phyloP scores from a whole-genome alignment of 2,329 filamentous ascomycete genomes.

The Scedosporium apiospermum region DNA sequence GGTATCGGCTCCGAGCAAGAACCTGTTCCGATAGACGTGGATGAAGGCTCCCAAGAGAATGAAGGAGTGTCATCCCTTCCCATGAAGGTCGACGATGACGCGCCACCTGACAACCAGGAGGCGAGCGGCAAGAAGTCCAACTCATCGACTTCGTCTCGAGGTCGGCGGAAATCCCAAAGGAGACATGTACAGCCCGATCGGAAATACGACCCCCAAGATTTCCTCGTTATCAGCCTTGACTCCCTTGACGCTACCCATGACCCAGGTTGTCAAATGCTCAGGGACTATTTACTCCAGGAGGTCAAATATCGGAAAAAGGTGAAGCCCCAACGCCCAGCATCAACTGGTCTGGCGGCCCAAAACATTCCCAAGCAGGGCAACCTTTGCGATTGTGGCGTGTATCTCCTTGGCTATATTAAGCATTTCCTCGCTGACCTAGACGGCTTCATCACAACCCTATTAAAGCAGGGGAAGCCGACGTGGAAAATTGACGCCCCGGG shows the following conservation, averaged over 20 bases:
- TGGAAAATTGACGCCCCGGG: constrained; percentile 47
- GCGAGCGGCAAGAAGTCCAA: constrained; percentile 6
- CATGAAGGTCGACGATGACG: not conserved
- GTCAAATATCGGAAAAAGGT: constrained; percentile 49
- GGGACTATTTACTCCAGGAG: constrained; percentile 69
- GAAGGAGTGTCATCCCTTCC: not conserved
- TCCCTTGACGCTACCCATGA: constrained; percentile 63
- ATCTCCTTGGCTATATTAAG: constrained; percentile 73
- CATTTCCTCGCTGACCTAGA: constrained; percentile 72
- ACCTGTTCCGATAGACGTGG: not conserved
- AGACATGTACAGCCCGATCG: constrained; percentile 9
- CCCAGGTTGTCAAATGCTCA: constrained; percentile 56
- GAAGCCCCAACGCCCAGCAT: constrained; percentile 24
- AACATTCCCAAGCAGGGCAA: constrained; percentile 74
- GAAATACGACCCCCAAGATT: constrained; percentile 38
- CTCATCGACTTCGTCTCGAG: not conserved
- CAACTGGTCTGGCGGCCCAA: constrained; percentile 55
- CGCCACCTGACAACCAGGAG: not conserved
- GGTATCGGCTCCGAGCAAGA: constrained; percentile 8
- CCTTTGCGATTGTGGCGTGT: constrained; percentile 82
- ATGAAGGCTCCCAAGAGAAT: not conserved
- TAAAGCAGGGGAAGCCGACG: constrained; percentile 43
- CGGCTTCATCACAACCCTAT: constrained; percentile 54
- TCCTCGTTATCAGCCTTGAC: constrained; percentile 78
- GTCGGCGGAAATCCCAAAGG: not conserved